Base-by-base conservation (phyloP, 2,329 filamentous ascomycete genomes). In the Pseudogymnoascus destructans region DNA sequence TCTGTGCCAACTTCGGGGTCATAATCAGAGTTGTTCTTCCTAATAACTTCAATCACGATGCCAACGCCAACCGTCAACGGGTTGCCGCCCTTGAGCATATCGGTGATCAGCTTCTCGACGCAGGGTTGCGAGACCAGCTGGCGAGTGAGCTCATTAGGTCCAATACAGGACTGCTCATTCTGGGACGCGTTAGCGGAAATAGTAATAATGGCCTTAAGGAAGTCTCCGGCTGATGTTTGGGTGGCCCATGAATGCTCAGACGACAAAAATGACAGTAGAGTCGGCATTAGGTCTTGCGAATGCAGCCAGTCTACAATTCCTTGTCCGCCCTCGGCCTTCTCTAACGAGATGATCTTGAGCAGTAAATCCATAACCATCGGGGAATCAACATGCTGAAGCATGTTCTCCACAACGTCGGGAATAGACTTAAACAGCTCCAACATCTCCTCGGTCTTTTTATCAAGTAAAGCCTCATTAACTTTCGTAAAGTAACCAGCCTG, bases 1-100 rank as follows among this genome's bases (percentile, higher is more conserved):
- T 90, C 89, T 55, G 86, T 83, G 61, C 91, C 84, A 65, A 91
- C 87, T 65, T 97, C 93, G 0, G 93, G 86, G 65, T 98, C 93
- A 70, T 98, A 98, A 72, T 98, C 93, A 0, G 93, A 97, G 70
- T 98, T 98, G 73, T 98, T 98, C 75, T 98, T 98, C 61, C 93
- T 82, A 69, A 98, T 98, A 49, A 98, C 93, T 73, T 98, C 93
- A 63, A 98, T 98, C 32, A 98, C 82, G 67, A 97, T 96, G 17
- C 93, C 93, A 9, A 98, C 93, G 55, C 93, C 93, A 13, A 97
- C 95, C 0, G 92, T 97, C 60, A 98, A 74, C 5, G 93, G 87
- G 66, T 98, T 97, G 23, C 93, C 93, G 36, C 93, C 93, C 57
- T 85, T 80, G 11, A 97, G 80, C 93, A 98, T 98, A 66, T 92